These are phyloP conservation scores for Gossypium gossypioides DNA, from an alignment of 441 rosid species.

Conservation along the genomic window DNA sequence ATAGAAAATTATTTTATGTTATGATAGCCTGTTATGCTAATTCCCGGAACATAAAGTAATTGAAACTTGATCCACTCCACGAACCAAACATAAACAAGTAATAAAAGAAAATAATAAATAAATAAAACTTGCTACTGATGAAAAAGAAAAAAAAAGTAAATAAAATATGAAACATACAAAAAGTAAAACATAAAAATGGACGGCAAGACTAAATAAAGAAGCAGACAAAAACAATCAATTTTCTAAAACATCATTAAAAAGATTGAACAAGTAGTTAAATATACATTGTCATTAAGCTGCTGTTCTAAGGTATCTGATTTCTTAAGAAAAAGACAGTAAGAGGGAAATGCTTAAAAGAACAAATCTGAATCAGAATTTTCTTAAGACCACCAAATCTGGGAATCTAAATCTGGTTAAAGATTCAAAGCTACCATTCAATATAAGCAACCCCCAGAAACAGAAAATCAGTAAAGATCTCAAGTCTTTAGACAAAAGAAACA, in stretches of 20 bases:
- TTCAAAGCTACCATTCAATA: neutral
- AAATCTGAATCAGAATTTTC: neutral
- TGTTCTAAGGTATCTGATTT: conserved; percentile 2
- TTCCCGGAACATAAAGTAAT: conserved; percentile 11
- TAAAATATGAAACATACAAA: neutral
- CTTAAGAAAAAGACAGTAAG: conserved; percentile 5
- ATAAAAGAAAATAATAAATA: neutral
- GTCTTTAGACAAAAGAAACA: neutral
- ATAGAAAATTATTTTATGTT: neutral
- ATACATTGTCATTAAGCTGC: conserved; percentile 9
- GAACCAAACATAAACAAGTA: neutral
- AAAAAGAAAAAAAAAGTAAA: neutral
- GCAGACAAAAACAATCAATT: conserved; percentile 5
- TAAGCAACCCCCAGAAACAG: conserved; percentile 3
- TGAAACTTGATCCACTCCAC: conserved; percentile 10
- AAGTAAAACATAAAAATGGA: conserved; percentile 17
- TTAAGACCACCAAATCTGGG: neutral
- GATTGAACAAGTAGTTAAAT: conserved; percentile 5
- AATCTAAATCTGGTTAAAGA: conserved; percentile 1
- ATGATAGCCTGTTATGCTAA: neutral
- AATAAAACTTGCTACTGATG: neutral
- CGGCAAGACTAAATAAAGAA: conserved; percentile 5
- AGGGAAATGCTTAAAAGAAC: conserved; percentile 2
- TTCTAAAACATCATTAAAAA: neutral
- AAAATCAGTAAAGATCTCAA: conserved; percentile 7